These are phyloP conservation scores for Russula vinacea DNA, from an alignment of 768 basidiomycete genomes.

Conservation along the genomic window DNA sequence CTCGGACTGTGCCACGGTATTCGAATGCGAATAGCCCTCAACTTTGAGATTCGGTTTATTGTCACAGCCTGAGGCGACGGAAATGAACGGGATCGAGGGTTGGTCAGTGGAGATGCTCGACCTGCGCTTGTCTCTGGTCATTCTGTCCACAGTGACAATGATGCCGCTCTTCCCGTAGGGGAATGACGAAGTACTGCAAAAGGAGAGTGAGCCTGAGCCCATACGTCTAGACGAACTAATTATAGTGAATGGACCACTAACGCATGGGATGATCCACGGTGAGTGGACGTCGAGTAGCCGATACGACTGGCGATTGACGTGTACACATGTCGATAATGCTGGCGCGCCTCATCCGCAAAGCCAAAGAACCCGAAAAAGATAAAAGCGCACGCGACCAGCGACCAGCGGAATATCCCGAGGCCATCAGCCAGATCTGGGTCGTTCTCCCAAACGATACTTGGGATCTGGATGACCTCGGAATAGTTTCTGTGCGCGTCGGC, in stretches of 20 bases:
- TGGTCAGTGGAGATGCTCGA: too few species aligned
- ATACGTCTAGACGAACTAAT: neutral
- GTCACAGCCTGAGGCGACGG: slow-evolving; percentile 3
- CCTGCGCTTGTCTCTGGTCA: too few species aligned
- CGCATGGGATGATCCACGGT: too few species aligned
- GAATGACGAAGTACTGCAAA: slow-evolving; percentile 5
- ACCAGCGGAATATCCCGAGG: neutral
- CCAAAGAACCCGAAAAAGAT: neutral
- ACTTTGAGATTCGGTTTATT: slow-evolving; percentile 2
- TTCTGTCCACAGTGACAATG: slow-evolving; percentile 5
- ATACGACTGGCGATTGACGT: too few species aligned
- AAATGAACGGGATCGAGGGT: neutral
- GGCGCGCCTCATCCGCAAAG: neutral
- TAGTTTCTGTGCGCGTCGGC: slow-evolving; percentile 48
- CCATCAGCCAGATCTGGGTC: neutral
- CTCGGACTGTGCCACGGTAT: slow-evolving; percentile 7
- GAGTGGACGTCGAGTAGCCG: too few species aligned
- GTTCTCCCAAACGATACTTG: slow-evolving; percentile 41
- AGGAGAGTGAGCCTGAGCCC: neutral
- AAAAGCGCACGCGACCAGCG: neutral
- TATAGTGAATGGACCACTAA: neutral
- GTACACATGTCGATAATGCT: too few species aligned
- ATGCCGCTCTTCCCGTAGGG: slow-evolving; percentile 2
- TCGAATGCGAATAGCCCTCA: slow-evolving; percentile 1
- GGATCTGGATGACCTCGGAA: slow-evolving; percentile 40